Conservation (phyloP, 106 monocot genomes). For the Dendrobium officinale region DNA sequence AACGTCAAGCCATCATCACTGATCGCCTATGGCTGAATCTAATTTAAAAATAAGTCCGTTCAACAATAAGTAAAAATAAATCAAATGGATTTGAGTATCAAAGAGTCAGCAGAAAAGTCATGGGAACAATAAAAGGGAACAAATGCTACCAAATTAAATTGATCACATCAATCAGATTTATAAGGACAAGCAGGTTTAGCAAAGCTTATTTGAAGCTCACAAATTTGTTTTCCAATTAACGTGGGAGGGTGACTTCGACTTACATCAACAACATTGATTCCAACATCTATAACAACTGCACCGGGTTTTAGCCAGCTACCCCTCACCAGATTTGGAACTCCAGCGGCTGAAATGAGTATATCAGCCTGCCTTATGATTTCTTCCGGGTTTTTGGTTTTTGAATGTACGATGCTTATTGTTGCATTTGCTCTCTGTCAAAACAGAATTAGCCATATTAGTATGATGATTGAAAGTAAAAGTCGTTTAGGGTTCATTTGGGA, state of each 20-base stretch:
- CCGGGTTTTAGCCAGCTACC: constrained; percentile 95
- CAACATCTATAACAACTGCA: constrained; percentile 90
- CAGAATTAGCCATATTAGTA: not conserved
- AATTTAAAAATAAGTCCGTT: too few relatives aligned
- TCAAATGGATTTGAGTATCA: too few relatives aligned
- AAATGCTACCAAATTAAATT: too few relatives aligned
- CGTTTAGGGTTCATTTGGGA: too few relatives aligned
- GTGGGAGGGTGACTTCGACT: constrained; percentile 10
- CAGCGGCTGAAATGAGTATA: constrained; percentile 78
- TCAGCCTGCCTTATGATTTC: constrained; percentile 85
- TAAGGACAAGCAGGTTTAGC: not conserved
- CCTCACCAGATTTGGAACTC: constrained; percentile 82
- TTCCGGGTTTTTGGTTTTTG: constrained; percentile 81
- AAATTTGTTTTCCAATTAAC: not conserved
- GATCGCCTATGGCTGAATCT: too few relatives aligned
- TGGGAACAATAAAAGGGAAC: too few relatives aligned
- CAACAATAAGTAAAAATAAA: too few relatives aligned
- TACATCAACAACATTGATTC: constrained; percentile 93
- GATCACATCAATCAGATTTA: too few relatives aligned
- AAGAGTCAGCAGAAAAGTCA: too few relatives aligned
- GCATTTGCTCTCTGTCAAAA: constrained; percentile 74
- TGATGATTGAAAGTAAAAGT: too few relatives aligned
- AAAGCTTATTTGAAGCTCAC: not conserved
- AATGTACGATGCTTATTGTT: constrained; percentile 82
- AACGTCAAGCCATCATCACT: too few relatives aligned